A percentile compares a stretch with the other conserved stretches of the same genome.
Conservation (phyloP, 352 stramenopile genomes). For the Phytophthora pini region DNA sequence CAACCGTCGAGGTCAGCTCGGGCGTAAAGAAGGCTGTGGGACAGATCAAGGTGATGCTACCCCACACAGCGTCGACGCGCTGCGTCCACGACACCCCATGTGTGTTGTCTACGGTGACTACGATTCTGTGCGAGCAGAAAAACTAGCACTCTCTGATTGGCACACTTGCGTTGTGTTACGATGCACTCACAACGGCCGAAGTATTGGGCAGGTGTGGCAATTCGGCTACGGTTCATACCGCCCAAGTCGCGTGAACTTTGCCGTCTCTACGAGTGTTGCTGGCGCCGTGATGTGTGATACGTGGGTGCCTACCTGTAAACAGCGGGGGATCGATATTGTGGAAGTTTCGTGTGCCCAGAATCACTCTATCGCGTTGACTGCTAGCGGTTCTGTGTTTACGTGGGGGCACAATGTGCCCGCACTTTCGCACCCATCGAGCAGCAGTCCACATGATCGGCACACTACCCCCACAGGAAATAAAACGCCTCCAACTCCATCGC, state of each 20-base stretch:
- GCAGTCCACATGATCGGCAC: slow-evolving; percentile 8
- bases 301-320: slow-evolving; percentile 66
- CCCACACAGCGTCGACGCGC: slow-evolving; percentile 63
- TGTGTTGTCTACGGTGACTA: slow-evolving; percentile 71
- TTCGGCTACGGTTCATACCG: slow-evolving; percentile 79
- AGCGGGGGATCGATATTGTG: slow-evolving; percentile 62
- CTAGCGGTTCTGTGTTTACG: slow-evolving; percentile 71
- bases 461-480: slow-evolving; percentile 21
- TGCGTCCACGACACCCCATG: slow-evolving; percentile 57
- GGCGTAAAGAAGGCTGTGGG: slow-evolving; percentile 76
- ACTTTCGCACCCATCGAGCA: slow-evolving; percentile 53
- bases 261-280: slow-evolving; percentile 11
- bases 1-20: slow-evolving; percentile 83
- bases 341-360: slow-evolving; percentile 78
- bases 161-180: slow-evolving; percentile 77
- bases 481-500: slow-evolving; percentile 28
- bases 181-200: slow-evolving; percentile 60
- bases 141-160: slow-evolving; percentile 74
- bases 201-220: slow-evolving; percentile 78
- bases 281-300: slow-evolving; percentile 54
- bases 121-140: slow-evolving; percentile 44
- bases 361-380: slow-evolving; percentile 79
- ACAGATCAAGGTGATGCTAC: slow-evolving; percentile 68
- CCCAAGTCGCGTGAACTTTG: slow-evolving; percentile 70
- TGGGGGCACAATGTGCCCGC: slow-evolving; percentile 78